These are phyloP conservation scores for Chaetomium strumarium DNA, from an alignment of 2,329 filamentous ascomycete species.

Conservation along the genomic window DNA sequence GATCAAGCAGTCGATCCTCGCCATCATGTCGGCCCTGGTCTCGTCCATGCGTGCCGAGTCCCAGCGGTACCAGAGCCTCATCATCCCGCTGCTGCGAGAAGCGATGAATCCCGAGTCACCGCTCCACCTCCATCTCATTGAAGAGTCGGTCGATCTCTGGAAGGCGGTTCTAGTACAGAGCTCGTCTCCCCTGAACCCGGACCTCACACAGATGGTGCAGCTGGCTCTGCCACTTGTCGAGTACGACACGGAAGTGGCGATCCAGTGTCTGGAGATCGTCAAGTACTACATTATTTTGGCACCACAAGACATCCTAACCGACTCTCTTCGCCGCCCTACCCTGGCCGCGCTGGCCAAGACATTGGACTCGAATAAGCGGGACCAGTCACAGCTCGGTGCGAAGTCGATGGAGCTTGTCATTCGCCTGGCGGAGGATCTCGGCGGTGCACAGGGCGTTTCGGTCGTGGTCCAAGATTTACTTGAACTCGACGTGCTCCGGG, in stretches of 20 bases:
- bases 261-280: slow-evolving; percentile 56
- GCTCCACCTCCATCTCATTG: slow-evolving; percentile 74
- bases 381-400: slow-evolving; percentile 52
- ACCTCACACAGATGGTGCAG: slow-evolving; percentile 59
- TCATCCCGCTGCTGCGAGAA: slow-evolving; percentile 75
- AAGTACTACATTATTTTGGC: slow-evolving; percentile 67
- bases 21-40: slow-evolving; percentile 78
- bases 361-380: slow-evolving; percentile 49
- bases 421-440: slow-evolving; percentile 55
- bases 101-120: slow-evolving; percentile 72
- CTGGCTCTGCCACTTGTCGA: slow-evolving; percentile 60
- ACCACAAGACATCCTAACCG: slow-evolving; percentile 58
- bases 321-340: slow-evolving; percentile 46
- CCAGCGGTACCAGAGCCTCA: slow-evolving; percentile 68
- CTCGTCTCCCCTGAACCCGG: slow-evolving; percentile 52
- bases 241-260: slow-evolving; percentile 57
- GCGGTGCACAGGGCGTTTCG: slow-evolving; percentile 54
- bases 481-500: slow-evolving; percentile 55
- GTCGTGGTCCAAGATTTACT: slow-evolving; percentile 62
- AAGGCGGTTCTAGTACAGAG: slow-evolving; percentile 64
- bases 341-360: slow-evolving; percentile 44
- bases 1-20: slow-evolving; percentile 89
- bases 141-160: slow-evolving; percentile 91
- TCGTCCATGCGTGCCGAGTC: slow-evolving; percentile 76
- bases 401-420: slow-evolving; percentile 61